Conservation (phyloP, 257 asterid species). For the Nicotiana benthamiana region DNA sequence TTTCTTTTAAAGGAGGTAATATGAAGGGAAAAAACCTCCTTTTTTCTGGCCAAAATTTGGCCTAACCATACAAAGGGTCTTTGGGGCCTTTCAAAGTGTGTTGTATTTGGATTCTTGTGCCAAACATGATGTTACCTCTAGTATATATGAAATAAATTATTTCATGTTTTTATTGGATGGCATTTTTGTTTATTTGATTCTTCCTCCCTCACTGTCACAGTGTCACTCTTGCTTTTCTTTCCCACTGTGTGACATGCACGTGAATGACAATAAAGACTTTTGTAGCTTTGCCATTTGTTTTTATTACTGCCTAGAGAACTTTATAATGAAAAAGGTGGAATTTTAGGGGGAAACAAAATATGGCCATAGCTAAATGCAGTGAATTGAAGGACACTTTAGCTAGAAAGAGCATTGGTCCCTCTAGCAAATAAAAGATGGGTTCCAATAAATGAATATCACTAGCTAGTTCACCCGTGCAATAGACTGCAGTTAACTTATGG, state of each 20-base stretch:
- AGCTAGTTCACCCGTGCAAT: conserved; percentile 26
- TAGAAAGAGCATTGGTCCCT: conserved; percentile 37
- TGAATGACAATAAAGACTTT: conserved; percentile 59
- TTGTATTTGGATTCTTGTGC: conserved; percentile 40
- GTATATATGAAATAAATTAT: background rate
- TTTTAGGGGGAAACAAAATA: conserved; percentile 11
- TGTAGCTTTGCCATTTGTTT: conserved; percentile 77
- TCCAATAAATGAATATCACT: conserved; percentile 39
- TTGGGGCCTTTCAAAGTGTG: conserved; percentile 72
- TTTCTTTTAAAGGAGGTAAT: conserved; percentile 5
- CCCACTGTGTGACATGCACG: conserved; percentile 51
- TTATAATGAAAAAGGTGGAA: conserved; percentile 10
- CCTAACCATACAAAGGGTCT: conserved; percentile 61
- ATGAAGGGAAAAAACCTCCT: conserved; percentile 7
- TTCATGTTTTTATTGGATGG: background rate
- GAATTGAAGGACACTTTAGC: conserved; percentile 34
- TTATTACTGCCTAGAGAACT: conserved; percentile 25
- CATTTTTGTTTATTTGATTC: background rate
- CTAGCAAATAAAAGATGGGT: conserved; percentile 31
- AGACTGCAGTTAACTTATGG: conserved; percentile 16
- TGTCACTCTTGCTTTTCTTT: background rate
- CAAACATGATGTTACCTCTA: conserved; percentile 3
- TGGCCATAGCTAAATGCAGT: conserved; percentile 11
- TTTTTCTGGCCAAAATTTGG: conserved; percentile 46
- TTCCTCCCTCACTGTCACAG: background rate